Percentiles rank a stretch among this genome's conserved stretches.
phyloP scores from a whole-genome alignment of 2,329 filamentous ascomycete genomes.

The Diaporthe nobilis region DNA sequence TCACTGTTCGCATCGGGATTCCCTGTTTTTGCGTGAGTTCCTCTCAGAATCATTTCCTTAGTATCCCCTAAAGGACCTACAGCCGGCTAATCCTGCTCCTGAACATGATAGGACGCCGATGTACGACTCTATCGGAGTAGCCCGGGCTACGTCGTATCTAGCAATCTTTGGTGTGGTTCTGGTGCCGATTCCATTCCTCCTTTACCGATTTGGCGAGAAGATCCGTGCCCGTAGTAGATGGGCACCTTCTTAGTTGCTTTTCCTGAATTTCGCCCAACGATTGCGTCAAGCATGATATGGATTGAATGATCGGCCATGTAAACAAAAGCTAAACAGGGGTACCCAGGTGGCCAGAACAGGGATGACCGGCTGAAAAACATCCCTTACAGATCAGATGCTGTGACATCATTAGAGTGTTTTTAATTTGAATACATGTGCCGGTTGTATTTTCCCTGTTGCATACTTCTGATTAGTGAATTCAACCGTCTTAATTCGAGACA shows the following conservation, averaged over 20 bases:
- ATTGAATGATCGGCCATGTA: not conserved
- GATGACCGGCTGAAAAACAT: not conserved
- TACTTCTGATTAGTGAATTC: not conserved
- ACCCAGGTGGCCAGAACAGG: not conserved
- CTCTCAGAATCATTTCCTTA: not conserved
- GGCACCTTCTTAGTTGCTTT: not conserved
- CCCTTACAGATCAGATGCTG: not conserved
- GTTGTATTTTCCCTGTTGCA: not conserved
- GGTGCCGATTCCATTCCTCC: not conserved
- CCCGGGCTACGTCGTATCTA: not conserved
- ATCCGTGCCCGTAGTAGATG: conserved; percentile 10
- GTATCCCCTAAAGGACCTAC: too few relatives aligned
- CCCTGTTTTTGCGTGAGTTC: conserved; percentile 4
- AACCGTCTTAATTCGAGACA: not conserved
- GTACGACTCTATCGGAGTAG: not conserved
- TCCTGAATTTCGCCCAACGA: not conserved
- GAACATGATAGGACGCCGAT: not conserved
- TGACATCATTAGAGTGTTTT: not conserved
- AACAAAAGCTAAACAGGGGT: not conserved
- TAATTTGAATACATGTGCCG: not conserved
- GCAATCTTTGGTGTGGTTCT: conserved; percentile 2
- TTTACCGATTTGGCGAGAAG: conserved; percentile 8
- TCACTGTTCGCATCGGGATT: conserved; percentile 5
- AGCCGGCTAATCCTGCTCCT: not conserved
- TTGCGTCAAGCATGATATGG: not conserved